A percentile compares a stretch with the other conserved stretches of the same genome.
phyloP scores from a whole-genome alignment of 345 rosid genomes.

The Camelina hispida region DNA sequence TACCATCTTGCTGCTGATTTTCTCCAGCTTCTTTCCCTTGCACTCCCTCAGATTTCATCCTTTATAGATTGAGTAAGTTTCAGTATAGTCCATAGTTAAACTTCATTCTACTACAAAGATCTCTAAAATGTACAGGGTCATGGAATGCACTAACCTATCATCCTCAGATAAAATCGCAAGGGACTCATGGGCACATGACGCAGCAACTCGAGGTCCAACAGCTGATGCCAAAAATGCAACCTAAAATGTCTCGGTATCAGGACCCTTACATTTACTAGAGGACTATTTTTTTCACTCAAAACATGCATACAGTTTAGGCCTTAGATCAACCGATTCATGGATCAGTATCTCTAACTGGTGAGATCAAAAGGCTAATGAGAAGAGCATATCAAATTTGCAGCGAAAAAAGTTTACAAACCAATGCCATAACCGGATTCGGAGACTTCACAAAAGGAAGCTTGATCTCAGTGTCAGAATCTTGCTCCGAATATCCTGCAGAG shows the following conservation, averaged over 20 bases:
- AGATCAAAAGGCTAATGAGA: constrained; percentile 26
- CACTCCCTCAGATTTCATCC: constrained; percentile 61
- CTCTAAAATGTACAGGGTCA: constrained; percentile 15
- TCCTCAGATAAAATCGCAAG: constrained; percentile 76
- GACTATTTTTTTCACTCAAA: constrained; percentile 22
- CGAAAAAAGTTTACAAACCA: constrained; percentile 58
- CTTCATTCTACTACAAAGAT: neutral
- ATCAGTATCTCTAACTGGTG: constrained; percentile 27
- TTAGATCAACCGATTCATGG: constrained; percentile 10
- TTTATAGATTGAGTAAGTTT: constrained; percentile 42
- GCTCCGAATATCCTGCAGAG: constrained; percentile 54
- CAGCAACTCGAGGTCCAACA: constrained; percentile 98
- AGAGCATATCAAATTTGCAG: constrained; percentile 24
- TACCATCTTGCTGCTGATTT: constrained; percentile 58
- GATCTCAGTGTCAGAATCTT: constrained; percentile 63
- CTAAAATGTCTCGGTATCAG: constrained; percentile 49
- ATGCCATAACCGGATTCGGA: constrained; percentile 90
- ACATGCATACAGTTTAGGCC: constrained; percentile 13
- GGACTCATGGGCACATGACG: constrained; percentile 98
- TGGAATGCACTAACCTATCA: constrained; percentile 58
- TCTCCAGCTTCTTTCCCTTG: constrained; percentile 62
- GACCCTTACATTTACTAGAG: constrained; percentile 18
- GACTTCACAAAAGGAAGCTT: constrained; percentile 87
- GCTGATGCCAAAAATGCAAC: constrained; percentile 97
- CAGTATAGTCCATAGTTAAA: constrained; percentile 23